Evolutionary conservation across 2,329 filamentous ascomycete species (phyloP).

Genomic region (Xylaria sp.): DNA sequence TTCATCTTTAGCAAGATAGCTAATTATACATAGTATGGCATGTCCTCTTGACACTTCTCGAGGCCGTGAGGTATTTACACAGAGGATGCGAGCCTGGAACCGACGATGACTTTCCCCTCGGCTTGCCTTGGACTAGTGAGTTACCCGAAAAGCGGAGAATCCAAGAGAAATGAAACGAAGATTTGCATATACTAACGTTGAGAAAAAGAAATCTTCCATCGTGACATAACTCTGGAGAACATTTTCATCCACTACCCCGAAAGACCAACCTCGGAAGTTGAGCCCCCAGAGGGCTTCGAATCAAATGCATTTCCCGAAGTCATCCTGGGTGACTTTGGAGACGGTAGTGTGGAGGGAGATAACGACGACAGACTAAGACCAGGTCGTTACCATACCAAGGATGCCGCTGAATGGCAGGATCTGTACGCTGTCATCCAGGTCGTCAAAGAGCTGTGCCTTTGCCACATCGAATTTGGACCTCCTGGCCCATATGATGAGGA

Average conservation of each 20-base stretch:
- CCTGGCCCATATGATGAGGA: too few species aligned
- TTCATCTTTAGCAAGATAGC: too few species aligned
- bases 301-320: constrained; percentile 18
- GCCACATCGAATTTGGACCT: too few species aligned
- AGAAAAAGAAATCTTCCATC: constrained; percentile 8
- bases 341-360: not conserved
- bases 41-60: constrained; percentile 15
- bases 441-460: not conserved
- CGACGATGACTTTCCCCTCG: not conserved
- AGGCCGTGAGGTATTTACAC: constrained; percentile 15
- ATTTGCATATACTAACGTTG: not conserved
- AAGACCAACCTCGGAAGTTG: not conserved
- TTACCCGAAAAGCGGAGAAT: not conserved
- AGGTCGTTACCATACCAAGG: not conserved
- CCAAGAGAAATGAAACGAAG: not conserved
- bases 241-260: constrained; percentile 15
- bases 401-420: not conserved
- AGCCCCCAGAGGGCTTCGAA: not conserved
- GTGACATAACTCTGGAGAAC: not conserved
- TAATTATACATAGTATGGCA: constrained; percentile 16
- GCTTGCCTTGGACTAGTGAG: constrained; percentile 18
- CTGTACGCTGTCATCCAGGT: not conserved
- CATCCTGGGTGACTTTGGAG: constrained; percentile 8
- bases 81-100: constrained; percentile 5
- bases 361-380: not conserved